phyloP scores from a whole-genome alignment of 1,284 basidiomycete species.

The Microbotryum scabiosae region DNA sequence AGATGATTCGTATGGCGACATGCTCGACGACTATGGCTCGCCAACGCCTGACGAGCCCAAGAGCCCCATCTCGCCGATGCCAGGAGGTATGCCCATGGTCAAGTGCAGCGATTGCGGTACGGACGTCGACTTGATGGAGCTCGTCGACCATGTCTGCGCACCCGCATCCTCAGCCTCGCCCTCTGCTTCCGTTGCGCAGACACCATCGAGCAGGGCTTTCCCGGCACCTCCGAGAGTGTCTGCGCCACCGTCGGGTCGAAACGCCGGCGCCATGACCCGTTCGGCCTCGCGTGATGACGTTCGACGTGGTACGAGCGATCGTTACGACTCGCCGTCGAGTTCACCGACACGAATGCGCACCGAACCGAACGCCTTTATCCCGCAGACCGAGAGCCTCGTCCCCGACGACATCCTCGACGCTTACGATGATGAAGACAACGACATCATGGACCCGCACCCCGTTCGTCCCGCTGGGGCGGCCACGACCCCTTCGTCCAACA shows the following conservation, averaged over 20 bases:
- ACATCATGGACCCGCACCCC: not conserved
- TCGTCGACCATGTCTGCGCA: slow-evolving; percentile 22
- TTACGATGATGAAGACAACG: slow-evolving; percentile 12
- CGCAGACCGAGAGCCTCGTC: slow-evolving; percentile 12
- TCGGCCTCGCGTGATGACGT: too few species aligned
- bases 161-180: not conserved
- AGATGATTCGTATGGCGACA: not conserved
- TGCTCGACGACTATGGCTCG: slow-evolving; percentile 2
- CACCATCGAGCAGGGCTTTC: not conserved
- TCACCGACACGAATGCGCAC: not conserved
- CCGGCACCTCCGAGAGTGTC: not conserved
- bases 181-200: not conserved
- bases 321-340: too few species aligned
- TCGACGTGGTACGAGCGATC: not conserved
- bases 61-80: not conserved
- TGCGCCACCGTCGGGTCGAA: not conserved
- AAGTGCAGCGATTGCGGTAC: slow-evolving; percentile 31
- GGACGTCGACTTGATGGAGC: slow-evolving; percentile 26
- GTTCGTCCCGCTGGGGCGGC: not conserved
- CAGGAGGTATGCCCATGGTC: slow-evolving; percentile 25
- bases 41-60: not conserved
- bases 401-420: slow-evolving; percentile 19
- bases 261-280: not conserved
- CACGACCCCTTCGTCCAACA: too few species aligned
- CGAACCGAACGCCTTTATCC: slow-evolving; percentile 13